Conservation (phyloP, 331 rosid genomes). For the Malus hybrid region DNA sequence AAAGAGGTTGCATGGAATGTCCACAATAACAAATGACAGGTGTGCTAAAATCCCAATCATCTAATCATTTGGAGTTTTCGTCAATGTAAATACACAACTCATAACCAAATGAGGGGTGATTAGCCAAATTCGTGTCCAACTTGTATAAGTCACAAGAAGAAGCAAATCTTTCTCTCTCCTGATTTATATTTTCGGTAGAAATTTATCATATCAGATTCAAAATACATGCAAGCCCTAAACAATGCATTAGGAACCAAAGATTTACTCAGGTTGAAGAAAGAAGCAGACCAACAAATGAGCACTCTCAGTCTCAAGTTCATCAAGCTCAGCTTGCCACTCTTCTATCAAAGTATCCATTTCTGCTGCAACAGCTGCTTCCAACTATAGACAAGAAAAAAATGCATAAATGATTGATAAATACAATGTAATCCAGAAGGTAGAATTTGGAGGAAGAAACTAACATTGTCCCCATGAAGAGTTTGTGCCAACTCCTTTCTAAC, state of each 20-base stretch:
- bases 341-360: slow-evolving; percentile 70
- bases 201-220: background rate
- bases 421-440: background rate
- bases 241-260: slow-evolving; percentile 8
- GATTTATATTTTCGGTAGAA: background rate
- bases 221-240: slow-evolving; percentile 6
- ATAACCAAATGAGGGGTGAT: background rate
- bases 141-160: background rate
- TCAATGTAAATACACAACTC: background rate
- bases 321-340: slow-evolving; percentile 81
- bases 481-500: slow-evolving; percentile 80
- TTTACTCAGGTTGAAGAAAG: slow-evolving; percentile 23
- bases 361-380: slow-evolving; percentile 72
- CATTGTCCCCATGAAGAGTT: slow-evolving; percentile 63
- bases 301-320: slow-evolving; percentile 87
- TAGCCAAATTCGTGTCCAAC: background rate
- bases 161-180: background rate
- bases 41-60: background rate
- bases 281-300: slow-evolving; percentile 73
- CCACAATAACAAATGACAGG: background rate
- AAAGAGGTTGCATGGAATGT: background rate
- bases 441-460: slow-evolving; percentile 38
- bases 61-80: background rate
- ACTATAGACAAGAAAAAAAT: slow-evolving; percentile 39
- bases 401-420: slow-evolving; percentile 17